phyloP scores from a whole-genome alignment of 1,139 yeast genomes.

The Magnusiomyces suaveolens region DNA sequence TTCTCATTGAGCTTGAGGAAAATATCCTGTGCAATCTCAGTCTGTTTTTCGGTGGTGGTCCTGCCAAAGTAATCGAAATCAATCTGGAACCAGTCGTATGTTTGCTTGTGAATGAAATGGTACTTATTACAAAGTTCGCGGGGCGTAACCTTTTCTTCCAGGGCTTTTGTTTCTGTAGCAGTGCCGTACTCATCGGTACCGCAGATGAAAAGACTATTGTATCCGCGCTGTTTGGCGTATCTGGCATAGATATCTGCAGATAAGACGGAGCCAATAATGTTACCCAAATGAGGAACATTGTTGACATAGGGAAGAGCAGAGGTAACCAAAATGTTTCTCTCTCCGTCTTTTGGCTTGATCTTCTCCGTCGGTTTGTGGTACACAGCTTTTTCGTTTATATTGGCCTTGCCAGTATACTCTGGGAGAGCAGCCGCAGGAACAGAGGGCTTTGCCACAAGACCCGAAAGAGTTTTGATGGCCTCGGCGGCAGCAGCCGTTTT shows the following conservation, averaged over 20 bases:
- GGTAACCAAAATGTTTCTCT: constrained; percentile 77
- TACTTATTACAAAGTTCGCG: constrained; percentile 82
- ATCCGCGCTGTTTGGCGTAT: constrained; percentile 79
- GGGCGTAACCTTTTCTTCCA: constrained; percentile 87
- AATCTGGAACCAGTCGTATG: constrained; percentile 94
- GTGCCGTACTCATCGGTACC: constrained; percentile 99
- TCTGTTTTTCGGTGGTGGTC: constrained; percentile 85
- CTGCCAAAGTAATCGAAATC: constrained; percentile 94
- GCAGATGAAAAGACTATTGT: constrained; percentile 76
- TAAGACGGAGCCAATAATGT: constrained; percentile 87
- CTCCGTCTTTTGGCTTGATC: constrained; percentile 50
- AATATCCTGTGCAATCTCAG: constrained; percentile 91
- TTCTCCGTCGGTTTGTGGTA: constrained; percentile 22
- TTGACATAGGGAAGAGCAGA: constrained; percentile 97
- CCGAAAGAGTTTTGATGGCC: constrained; percentile 12
- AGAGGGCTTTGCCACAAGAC: neutral
- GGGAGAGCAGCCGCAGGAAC: constrained; percentile 12
- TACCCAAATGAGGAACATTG: constrained; percentile 96
- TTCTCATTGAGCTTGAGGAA: constrained; percentile 65
- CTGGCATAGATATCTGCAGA: constrained; percentile 93
- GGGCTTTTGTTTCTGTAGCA: constrained; percentile 96
- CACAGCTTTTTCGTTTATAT: constrained; percentile 30
- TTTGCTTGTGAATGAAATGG: constrained; percentile 73
- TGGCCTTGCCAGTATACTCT: constrained; percentile 48
- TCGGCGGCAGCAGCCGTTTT: constrained; percentile 18